phyloP scores from a whole-genome alignment of 257 asterid species.

The Capsicum pubescens region DNA sequence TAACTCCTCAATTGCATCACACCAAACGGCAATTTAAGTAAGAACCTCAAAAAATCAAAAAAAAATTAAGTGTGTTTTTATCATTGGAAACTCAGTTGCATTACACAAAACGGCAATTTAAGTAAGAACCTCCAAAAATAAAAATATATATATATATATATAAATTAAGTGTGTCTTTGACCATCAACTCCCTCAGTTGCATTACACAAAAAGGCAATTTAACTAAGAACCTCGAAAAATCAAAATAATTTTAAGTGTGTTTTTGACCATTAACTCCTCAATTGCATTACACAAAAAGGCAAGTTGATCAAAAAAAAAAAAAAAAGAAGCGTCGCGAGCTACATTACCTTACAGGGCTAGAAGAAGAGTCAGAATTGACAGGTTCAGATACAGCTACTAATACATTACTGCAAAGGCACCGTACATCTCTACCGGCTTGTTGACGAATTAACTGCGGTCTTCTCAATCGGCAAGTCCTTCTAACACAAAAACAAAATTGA shows the following conservation, averaged over 20 bases:
- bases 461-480: conserved; percentile 38
- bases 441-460: conserved; percentile 38
- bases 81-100: background rate
- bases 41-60: too few relatives aligned
- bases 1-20: background rate
- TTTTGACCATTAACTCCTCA: too few relatives aligned
- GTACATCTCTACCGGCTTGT: conserved; percentile 40
- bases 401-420: conserved; percentile 59
- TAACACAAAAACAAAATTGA: background rate
- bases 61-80: background rate
- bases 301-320: too few relatives aligned
- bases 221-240: too few relatives aligned
- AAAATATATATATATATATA: too few relatives aligned
- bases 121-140: too few relatives aligned
- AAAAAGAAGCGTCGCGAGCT: too few relatives aligned
- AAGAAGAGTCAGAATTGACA: conserved; percentile 54
- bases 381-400: conserved; percentile 49
- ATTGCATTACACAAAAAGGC: too few relatives aligned
- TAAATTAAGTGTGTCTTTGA: background rate
- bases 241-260: too few relatives aligned
- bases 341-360: conserved; percentile 60
- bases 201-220: background rate
- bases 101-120: background rate
- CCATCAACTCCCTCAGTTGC: background rate
- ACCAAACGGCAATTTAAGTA: background rate